Base-by-base conservation (phyloP, 192 early-diverging fungal species). In the Funneliformis mosseae region DNA sequence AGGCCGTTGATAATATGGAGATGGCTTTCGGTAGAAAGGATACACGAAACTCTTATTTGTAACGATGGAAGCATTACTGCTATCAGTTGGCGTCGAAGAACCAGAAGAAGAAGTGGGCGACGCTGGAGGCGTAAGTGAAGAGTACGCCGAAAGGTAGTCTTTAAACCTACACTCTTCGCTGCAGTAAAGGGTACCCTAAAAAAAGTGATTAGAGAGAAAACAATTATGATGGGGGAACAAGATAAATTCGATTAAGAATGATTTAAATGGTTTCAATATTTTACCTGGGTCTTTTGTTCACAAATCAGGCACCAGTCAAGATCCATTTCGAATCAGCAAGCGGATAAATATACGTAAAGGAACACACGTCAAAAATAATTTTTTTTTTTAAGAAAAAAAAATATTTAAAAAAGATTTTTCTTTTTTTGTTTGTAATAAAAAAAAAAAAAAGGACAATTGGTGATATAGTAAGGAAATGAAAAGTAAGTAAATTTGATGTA, bases 281-380 rank as follows among this genome's bases (percentile, higher is more conserved):
- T 27, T 74, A 74, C 71, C 6, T 50, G 23, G 25, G 71, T 74
- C 71, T 74, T 74, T 28, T 11, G 41, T n/a, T 74, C 71, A 48
- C 71, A 74, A 74, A 74, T 74, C 46, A 74, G 18, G 14, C 71
- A 74, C 71, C 71, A 74, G 33, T 74, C 71, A 43, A 74, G 71
- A 74, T 74, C 71, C 71, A 74, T 74, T 43, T 43, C 28, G 50
- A 55, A 55, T 55, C 50, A 55, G 50, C 50, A 16, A 55, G 50
- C 50, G 50, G 21, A 55, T 55, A 55, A 21, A 55, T 18, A 55
- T 16, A 48, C 2, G 12, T 12, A 48, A 48, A 48, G 4, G 18
- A 55, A 55, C 5, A 55, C 50, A 55, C 50, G 50, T 55, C 50
- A 55, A 16, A 50, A 50, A 3, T 18, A 55, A 21, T 55, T 50